Evolutionary conservation across 192 early-diverging fungal genomes (phyloP).

Genomic region (Coemansia furcata): DNA sequence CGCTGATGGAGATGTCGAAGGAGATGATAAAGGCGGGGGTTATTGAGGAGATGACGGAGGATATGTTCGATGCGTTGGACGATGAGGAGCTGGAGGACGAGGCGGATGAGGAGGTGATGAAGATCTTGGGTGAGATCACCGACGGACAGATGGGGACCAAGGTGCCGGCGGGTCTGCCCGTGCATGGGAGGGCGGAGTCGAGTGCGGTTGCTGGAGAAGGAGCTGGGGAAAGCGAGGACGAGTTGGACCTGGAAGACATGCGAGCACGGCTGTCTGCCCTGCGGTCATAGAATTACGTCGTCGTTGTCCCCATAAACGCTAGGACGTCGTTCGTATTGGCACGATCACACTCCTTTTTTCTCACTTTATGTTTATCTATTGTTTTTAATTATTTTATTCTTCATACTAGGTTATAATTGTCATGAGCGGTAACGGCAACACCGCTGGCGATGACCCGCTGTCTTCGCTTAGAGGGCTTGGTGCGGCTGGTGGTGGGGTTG

Average conservation of each 20-base stretch:
- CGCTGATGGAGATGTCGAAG: slow-evolving; percentile 88
- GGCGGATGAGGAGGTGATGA: slow-evolving; percentile 91
- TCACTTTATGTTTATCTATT: not conserved
- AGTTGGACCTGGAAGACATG: slow-evolving; percentile 81
- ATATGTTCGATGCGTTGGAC: slow-evolving; percentile 81
- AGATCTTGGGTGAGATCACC: slow-evolving; percentile 84
- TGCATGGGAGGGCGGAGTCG: slow-evolving; percentile 5
- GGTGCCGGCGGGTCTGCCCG: not conserved
- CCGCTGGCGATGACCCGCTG: slow-evolving; percentile 15
- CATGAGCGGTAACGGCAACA: slow-evolving; percentile 11
- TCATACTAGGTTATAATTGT: not conserved
- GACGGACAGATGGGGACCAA: slow-evolving; percentile 59
- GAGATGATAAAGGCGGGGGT: slow-evolving; percentile 99
- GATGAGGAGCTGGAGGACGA: slow-evolving; percentile 93
- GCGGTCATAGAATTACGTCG: slow-evolving; percentile 48
- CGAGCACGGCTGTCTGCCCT: slow-evolving; percentile 80
- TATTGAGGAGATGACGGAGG: slow-evolving; percentile 94
- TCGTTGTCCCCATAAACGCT: not conserved
- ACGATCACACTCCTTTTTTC: not conserved
- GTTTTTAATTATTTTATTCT: not conserved
- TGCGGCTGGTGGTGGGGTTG: slow-evolving; percentile 12
- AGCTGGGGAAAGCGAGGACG: slow-evolving; percentile 58
- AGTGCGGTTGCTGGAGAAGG: slow-evolving; percentile 45
- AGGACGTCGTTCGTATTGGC: not conserved
- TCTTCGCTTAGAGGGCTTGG: slow-evolving; percentile 35